Conservation (phyloP, 768 basidiomycete species). For the Lepiota venenata region DNA sequence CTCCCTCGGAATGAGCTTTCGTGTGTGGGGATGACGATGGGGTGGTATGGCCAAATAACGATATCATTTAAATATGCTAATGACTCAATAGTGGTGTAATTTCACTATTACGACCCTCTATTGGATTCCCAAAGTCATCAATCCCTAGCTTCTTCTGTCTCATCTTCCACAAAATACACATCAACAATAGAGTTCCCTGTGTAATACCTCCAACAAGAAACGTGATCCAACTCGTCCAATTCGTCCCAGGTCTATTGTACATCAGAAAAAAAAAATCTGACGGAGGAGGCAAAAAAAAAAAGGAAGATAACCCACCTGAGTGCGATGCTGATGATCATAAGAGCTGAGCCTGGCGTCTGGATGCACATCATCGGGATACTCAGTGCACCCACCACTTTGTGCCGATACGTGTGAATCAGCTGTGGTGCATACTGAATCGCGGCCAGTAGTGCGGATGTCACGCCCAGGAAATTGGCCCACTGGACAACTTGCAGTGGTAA, state of each 20-base stretch:
- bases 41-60: too few relatives aligned
- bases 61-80: too few relatives aligned
- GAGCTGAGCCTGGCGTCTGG: slow-evolving; percentile 82
- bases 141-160: slow-evolving; percentile 73
- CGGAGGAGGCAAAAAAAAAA: too few relatives aligned
- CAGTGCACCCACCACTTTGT: slow-evolving; percentile 84
- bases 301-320: slow-evolving; percentile 39
- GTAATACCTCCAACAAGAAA: slow-evolving; percentile 81
- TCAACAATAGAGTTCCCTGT: slow-evolving; percentile 75
- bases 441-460: slow-evolving; percentile 75
- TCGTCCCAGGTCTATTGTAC: slow-evolving; percentile 62
- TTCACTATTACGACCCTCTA: neutral
- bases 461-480: slow-evolving; percentile 88
- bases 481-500: slow-evolving; percentile 26
- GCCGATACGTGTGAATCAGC: slow-evolving; percentile 70
- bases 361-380: slow-evolving; percentile 96
- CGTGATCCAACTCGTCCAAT: slow-evolving; percentile 89
- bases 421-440: slow-evolving; percentile 88
- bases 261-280: neutral
- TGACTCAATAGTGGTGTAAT: too few relatives aligned
- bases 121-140: slow-evolving; percentile 83
- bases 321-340: slow-evolving; percentile 85
- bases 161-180: slow-evolving; percentile 85
- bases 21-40: too few relatives aligned
- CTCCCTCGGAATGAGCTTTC: too few relatives aligned